Evolutionary conservation across 805 yeast genomes (phyloP).

Genomic region (Teunomyces cretensis): DNA sequence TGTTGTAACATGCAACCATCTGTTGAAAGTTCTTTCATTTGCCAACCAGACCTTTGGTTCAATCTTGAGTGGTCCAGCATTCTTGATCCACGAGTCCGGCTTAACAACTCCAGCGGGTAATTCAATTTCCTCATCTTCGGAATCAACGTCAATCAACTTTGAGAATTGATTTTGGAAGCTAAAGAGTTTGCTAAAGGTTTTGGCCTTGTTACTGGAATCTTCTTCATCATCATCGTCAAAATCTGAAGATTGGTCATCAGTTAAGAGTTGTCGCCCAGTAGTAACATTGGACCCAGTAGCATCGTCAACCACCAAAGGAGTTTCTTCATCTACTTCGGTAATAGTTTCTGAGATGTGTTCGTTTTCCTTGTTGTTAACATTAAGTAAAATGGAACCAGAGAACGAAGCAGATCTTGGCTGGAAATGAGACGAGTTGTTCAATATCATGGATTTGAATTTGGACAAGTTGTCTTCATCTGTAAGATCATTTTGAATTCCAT

Average conservation of each 20-base stretch:
- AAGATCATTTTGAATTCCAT: constrained; percentile 28
- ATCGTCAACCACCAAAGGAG: constrained; percentile 5
- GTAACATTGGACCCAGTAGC: constrained; percentile 1
- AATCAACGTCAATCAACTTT: constrained; percentile 61
- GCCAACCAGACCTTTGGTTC: constrained; percentile 99
- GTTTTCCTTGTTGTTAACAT: constrained; percentile 8
- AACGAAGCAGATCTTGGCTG: constrained; percentile 41
- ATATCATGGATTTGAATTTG: constrained; percentile 39
- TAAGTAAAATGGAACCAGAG: constrained; percentile 30
- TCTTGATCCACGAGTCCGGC: constrained; percentile 77
- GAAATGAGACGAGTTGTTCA: constrained; percentile 26
- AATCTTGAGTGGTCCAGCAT: constrained; percentile 88
- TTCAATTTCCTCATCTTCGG: constrained; percentile 79
- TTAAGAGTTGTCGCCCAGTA: constrained; percentile 9
- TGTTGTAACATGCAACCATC: constrained; percentile 91
- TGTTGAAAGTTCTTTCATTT: constrained; percentile 93
- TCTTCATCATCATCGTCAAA: constrained; percentile 31
- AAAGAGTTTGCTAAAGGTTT: constrained; percentile 18
- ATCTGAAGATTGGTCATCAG: constrained; percentile 30
- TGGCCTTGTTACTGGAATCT: constrained; percentile 15
- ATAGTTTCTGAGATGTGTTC: constrained; percentile 4
- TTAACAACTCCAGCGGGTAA: constrained; percentile 87
- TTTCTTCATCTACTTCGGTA: constrained; percentile 9
- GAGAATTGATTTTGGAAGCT: constrained; percentile 27
- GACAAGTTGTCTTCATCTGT: constrained; percentile 49